Base-by-base conservation (phyloP, 2,329 filamentous ascomycete species). In the Chaetomium strumarium region DNA sequence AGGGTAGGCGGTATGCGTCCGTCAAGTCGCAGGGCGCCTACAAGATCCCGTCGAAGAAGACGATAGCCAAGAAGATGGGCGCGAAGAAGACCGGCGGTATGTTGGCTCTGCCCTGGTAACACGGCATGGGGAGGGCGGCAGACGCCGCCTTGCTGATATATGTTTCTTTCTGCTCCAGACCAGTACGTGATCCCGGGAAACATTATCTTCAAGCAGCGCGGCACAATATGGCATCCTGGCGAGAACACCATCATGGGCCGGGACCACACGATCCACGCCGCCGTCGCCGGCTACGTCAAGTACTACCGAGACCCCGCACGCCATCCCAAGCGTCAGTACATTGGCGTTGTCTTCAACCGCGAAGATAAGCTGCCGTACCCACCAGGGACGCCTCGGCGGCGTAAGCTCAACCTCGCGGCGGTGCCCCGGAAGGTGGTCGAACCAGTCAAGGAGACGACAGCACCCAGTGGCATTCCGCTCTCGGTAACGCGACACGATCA, bases 201-300 rank as follows among this genome's bases (percentile, higher is more conserved):
- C 75, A 99, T 99, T 71, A 88, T 99, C 72, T 99, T 93, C 81
- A 90, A 90, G 68, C 93, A 99, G 72, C 86, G 92, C 64, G 93
- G 93, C 63, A 95, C 93, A 4, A 81, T 85, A 64, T 99, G 93
- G 93, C 92, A 86, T 69, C 86, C 93, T 1, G 93, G 93, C 64
- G 93, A 97, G 69, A 97, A 99, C 73, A 89, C 88, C 70, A 88
- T 85, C 63, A 92, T 97, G 77, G 93, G 93, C 46, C 86, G 93
- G 56, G 91, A 99, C 70, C 93, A 97, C 75, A 97, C 92, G 46
- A 95, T 99, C 67, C 95, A 88, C 71, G 84, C 93, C 49, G 85
- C 84, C 55, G 81, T 86, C 51, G 78, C 86, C 3, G 93, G 93
- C 58, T 99, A 95, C 71, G 93, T 99, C 55, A 90, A 93, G 63